Conservation (phyloP, 2,329 filamentous ascomycete species). For the Fusarium euwallaceae region DNA sequence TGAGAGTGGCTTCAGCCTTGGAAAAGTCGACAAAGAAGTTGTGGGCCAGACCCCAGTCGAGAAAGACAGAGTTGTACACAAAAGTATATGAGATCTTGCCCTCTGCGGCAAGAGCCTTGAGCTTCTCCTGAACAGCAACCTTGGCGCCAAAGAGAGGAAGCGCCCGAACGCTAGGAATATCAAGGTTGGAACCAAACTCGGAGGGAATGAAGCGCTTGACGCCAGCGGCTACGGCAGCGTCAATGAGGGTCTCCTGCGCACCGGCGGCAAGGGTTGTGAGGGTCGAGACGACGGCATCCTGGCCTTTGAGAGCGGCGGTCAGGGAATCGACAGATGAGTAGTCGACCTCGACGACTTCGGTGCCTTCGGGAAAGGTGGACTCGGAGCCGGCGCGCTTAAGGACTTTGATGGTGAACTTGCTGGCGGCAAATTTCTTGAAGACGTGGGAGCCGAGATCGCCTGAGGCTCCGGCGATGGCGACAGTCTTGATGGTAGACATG, state of each 20-base stretch:
- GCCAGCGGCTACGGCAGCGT: conserved; percentile 70
- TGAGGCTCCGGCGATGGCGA: conserved; percentile 54
- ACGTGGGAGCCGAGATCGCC: conserved; percentile 52
- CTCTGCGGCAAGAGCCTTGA: conserved; percentile 57
- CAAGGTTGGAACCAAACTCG: conserved; percentile 63
- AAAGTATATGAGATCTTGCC: conserved; percentile 66
- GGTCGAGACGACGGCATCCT: conserved; percentile 67
- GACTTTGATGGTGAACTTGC: conserved; percentile 53
- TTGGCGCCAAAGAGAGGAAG: conserved; percentile 69
- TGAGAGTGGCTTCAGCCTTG: conserved; percentile 56
- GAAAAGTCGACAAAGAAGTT: conserved; percentile 60
- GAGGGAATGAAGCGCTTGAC: conserved; percentile 73
- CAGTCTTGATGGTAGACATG: conserved; percentile 54
- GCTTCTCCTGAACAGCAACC: conserved; percentile 54
- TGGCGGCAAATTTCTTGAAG: conserved; percentile 48
- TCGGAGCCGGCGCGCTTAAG: conserved; percentile 57
- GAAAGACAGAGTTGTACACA: conserved; percentile 67
- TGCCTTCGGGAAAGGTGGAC: conserved; percentile 48
- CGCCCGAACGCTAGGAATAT: conserved; percentile 49
- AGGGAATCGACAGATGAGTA: conserved; percentile 62
- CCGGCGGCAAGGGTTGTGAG: conserved; percentile 55
- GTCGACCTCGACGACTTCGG: conserved; percentile 53
- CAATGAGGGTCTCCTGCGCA: conserved; percentile 59
- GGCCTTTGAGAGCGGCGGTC: conserved; percentile 63
- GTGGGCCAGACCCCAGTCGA: conserved; percentile 66